Percentiles rank a stretch among this genome's conserved stretches.
phyloP scores from a whole-genome alignment of 225 moss, liverwort and hornwort species.

The Antitrichia curtipendula region DNA sequence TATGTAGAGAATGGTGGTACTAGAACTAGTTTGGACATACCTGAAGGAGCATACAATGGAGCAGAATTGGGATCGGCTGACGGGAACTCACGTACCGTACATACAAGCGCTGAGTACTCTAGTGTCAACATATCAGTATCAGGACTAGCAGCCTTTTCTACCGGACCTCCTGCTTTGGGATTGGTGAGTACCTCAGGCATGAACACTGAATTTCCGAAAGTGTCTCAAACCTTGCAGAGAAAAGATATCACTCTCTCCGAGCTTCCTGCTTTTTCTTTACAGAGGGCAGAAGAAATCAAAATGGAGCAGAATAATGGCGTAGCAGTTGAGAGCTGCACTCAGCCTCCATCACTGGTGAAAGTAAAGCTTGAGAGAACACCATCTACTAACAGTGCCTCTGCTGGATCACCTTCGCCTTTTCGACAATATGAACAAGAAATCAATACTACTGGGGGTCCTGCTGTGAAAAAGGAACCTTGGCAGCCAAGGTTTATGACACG shows the following conservation, averaged over 20 bases:
- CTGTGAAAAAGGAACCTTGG: constrained; percentile 15
- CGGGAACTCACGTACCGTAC: neutral
- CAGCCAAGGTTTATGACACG: constrained; percentile 10
- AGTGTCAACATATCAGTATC: constrained; percentile 11
- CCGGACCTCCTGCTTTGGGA: constrained; percentile 4
- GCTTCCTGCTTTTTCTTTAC: neutral
- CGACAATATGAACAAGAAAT: constrained; percentile 14
- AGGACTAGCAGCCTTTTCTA: constrained; percentile 4
- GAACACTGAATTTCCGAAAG: constrained; percentile 4
- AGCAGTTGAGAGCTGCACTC: constrained; percentile 12
- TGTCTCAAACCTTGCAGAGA: constrained; percentile 5
- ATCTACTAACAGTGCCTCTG: constrained; percentile 9
- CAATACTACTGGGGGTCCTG: neutral
- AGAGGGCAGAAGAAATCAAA: constrained; percentile 11
- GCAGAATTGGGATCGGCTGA: constrained; percentile 13
- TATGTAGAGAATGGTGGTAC: constrained; percentile 18
- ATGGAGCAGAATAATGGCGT: constrained; percentile 17
- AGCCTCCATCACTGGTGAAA: constrained; percentile 24
- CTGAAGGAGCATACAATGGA: constrained; percentile 21
- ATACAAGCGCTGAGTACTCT: constrained; percentile 15
- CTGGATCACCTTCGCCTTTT: constrained; percentile 26
- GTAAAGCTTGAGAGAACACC: constrained; percentile 24
- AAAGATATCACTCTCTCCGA: constrained; percentile 15
- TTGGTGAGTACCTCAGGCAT: neutral
- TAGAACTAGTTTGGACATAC: neutral